Conservation (phyloP, 2,329 filamentous ascomycete genomes). For the Ceratocystis huliohia region DNA sequence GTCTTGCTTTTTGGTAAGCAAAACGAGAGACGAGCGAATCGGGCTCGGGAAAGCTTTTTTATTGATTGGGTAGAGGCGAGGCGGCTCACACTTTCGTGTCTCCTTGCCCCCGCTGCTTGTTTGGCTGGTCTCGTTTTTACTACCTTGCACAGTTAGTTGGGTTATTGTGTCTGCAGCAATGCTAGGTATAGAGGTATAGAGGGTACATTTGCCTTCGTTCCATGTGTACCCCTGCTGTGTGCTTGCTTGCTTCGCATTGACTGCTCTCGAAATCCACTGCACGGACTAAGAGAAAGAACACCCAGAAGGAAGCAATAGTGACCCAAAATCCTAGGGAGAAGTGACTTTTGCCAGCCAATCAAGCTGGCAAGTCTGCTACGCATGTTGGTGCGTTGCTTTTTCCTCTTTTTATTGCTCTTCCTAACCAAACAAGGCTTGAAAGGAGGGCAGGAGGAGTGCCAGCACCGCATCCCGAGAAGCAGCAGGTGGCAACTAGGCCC, state of each 20-base stretch:
- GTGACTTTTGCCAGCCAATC: neutral
- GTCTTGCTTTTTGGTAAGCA: too few species aligned
- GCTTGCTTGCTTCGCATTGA: neutral
- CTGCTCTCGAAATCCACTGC: neutral
- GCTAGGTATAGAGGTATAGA: neutral
- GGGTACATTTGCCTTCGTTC: neutral
- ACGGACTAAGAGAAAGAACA: neutral
- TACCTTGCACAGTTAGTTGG: neutral
- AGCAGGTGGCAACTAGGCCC: neutral
- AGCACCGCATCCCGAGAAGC: neutral
- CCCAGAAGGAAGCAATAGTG: neutral
- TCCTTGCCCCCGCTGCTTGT: too few species aligned
- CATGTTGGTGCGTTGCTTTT: neutral
- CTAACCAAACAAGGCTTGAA: neutral
- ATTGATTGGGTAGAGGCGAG: too few species aligned
- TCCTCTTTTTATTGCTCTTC: neutral
- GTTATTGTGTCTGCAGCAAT: neutral
- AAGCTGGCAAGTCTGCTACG: neutral
- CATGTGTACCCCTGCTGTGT: neutral
- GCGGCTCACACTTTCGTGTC: too few species aligned
- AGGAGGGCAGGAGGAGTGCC: neutral
- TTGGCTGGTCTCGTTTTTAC: too few species aligned
- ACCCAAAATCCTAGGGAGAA: neutral
- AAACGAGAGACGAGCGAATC: too few species aligned
- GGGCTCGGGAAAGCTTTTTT: too few species aligned